Evolutionary conservation across 306 rosid genomes (phyloP), one percentile per base, ranked within the genome.

Genomic region (Cicer chorassanicum): DNA sequence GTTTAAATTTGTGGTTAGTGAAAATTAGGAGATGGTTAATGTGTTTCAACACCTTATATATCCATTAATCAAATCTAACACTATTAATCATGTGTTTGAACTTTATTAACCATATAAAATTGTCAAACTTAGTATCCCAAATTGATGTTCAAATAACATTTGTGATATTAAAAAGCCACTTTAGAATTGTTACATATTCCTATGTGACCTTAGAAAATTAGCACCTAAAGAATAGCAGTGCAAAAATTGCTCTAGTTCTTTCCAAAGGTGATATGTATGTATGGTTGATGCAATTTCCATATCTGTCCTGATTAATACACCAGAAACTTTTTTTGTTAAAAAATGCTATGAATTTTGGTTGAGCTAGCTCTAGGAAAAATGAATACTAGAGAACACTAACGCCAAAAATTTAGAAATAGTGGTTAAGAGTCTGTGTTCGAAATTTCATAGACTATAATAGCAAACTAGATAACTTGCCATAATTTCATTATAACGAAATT

Each of bases 171-270:
- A 21, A 21, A 21, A 41, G 44, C 44, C 29, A 21, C 29, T 21
- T 41, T 41, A 41, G 53, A 71, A 10, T 71, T 59, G 16, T 55
- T 16, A 8, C 1, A 21, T 14, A 42, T 51, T 50, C 72, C 40
- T 50, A 24, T 61, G 18, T 74, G 51, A 63, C 38, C 21, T 59
- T 29, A 38, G 65, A 61, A 41, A 55, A 7, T 45, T 77, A 45
- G 46, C 48, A 54, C 11, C 56, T 40, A 19, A 41, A 21, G 57
- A 65, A 65, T 75, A 15, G 12, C 19, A 11, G 43, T 65, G 56
- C 63, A 51, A 12, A 40, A 39, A 34, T 21, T 50, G 65, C n/a
- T 65, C 56, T 40, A 4, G 36, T 49, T 13, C 46, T 68, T 68
- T 34, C 34, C 43, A n/a, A 68, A 68, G 4, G 24, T 8, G 7